Evolutionary conservation across 768 basidiomycete species (phyloP).

Genomic region (Mycena chlorophos): DNA sequence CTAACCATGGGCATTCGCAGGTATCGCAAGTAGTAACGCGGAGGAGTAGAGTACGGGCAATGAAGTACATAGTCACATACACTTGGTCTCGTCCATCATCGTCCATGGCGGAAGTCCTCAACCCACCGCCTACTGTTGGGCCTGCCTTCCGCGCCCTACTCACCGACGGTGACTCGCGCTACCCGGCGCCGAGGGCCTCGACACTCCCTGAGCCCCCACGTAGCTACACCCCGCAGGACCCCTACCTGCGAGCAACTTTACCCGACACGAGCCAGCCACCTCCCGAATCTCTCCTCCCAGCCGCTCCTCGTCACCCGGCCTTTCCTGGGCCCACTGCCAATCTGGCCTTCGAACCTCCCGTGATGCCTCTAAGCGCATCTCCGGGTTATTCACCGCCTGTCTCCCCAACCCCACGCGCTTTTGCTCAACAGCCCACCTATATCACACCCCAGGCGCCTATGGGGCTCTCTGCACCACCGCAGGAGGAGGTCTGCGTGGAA

Average conservation of each 20-base stretch:
- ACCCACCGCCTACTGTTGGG: slow-evolving; percentile 7
- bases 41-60: slow-evolving; percentile 2
- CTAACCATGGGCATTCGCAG: slow-evolving; percentile 28
- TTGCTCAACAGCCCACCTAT: slow-evolving; percentile 75
- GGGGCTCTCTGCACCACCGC: slow-evolving; percentile 47
- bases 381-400: slow-evolving; percentile 65
- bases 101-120: slow-evolving; percentile 7
- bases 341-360: slow-evolving; percentile 40
- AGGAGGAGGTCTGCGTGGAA: slow-evolving; percentile 90
- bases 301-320: slow-evolving; percentile 49
- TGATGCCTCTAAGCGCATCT: slow-evolving; percentile 59
- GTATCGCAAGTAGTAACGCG: slow-evolving; percentile 54
- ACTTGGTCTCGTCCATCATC: not conserved
- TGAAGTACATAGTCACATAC: not conserved
- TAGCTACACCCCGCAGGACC: slow-evolving; percentile 14
- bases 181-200: slow-evolving; percentile 8
- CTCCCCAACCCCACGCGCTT: slow-evolving; percentile 65
- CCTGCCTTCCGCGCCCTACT: slow-evolving; percentile 15
- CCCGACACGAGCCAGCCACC: slow-evolving; percentile 28
- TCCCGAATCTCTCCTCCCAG: slow-evolving; percentile 34
- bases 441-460: slow-evolving; percentile 57
- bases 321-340: slow-evolving; percentile 36
- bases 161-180: slow-evolving; percentile 18
- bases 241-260: slow-evolving; percentile 26
- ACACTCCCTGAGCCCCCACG: slow-evolving; percentile 11